phyloP scores from a whole-genome alignment of 78 protist genomes.

The Cavenderia fasciculata region DNA sequence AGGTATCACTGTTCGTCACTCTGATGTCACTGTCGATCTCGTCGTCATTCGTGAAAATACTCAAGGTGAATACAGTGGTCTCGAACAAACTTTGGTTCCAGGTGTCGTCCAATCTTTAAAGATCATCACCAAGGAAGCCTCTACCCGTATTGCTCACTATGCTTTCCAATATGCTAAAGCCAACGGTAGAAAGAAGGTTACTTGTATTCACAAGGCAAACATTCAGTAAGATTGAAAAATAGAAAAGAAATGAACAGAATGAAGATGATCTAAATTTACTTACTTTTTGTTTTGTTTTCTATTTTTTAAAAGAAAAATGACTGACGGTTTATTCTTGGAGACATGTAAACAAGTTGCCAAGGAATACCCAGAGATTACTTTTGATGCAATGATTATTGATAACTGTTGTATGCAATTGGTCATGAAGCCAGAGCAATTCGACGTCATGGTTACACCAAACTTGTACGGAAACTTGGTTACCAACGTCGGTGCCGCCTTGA shows the following conservation, averaged over 20 bases:
- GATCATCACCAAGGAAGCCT: slow-evolving; percentile 84
- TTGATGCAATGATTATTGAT: slow-evolving; percentile 86
- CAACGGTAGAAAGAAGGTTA: slow-evolving; percentile 86
- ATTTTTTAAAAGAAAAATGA: slow-evolving; percentile 50
- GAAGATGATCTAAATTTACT: too few relatives aligned
- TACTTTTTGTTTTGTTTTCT: background rate
- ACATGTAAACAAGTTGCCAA: slow-evolving; percentile 75
- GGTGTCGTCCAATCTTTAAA: slow-evolving; percentile 87
- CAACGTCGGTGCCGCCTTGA: slow-evolving; percentile 91
- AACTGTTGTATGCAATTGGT: slow-evolving; percentile 92
- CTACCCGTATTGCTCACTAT: slow-evolving; percentile 85
- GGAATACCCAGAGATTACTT: slow-evolving; percentile 86
- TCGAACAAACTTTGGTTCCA: slow-evolving; percentile 64
- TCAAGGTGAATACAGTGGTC: slow-evolving; percentile 87
- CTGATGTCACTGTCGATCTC: slow-evolving; percentile 68
- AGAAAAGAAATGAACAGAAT: background rate
- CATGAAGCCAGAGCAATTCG: slow-evolving; percentile 87
- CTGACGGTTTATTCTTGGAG: slow-evolving; percentile 82
- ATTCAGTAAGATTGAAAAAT: slow-evolving; percentile 73
- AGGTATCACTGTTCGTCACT: slow-evolving; percentile 77
- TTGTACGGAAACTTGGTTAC: slow-evolving; percentile 92
- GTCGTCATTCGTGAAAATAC: slow-evolving; percentile 93
- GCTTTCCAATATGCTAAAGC: slow-evolving; percentile 90
- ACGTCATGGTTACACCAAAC: slow-evolving; percentile 93
- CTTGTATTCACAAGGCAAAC: slow-evolving; percentile 94